Evolutionary conservation across 805 yeast genomes (phyloP).

Genomic region (Yamadazyma akitaensis): DNA sequence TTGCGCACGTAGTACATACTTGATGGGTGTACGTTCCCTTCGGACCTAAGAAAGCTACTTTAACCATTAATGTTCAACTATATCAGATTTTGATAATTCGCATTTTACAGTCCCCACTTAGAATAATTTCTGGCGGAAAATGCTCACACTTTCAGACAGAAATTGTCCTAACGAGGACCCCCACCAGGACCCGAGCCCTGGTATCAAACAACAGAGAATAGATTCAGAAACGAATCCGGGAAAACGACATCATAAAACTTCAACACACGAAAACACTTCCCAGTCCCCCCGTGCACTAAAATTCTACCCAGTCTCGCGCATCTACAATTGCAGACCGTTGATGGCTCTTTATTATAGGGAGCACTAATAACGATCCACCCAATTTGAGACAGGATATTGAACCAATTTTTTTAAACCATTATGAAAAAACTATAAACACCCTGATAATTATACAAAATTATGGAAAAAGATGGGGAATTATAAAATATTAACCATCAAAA

Average conservation of each 20-base stretch:
- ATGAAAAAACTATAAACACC: slow-evolving; percentile 13
- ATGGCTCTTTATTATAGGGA: slow-evolving; percentile 44
- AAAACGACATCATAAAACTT: background rate
- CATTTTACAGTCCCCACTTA: background rate
- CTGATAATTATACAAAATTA: slow-evolving; percentile 19
- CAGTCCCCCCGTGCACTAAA: background rate
- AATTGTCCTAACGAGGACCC: background rate
- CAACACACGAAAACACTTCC: background rate
- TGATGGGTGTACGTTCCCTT: slow-evolving; percentile 92
- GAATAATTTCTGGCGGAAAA: background rate
- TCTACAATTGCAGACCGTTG: slow-evolving; percentile 30
- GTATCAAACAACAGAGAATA: too few species aligned
- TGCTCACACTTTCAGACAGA: background rate
- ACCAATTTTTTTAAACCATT: slow-evolving; percentile 10
- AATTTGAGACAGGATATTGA: slow-evolving; percentile 13
- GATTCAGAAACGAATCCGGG: too few species aligned
- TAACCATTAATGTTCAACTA: slow-evolving; percentile 19
- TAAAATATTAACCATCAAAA: background rate
- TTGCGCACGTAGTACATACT: slow-evolving; percentile 33
- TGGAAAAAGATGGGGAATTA: slow-evolving; percentile 5
- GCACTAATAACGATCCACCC: slow-evolving; percentile 39
- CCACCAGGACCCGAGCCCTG: too few species aligned
- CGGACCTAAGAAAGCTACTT: slow-evolving; percentile 83
- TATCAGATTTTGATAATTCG: background rate
- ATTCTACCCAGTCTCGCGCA: slow-evolving; percentile 8